Percentiles rank a stretch among this genome's conserved stretches.
These are phyloP conservation scores for Cercis canadensis DNA, from an alignment of 306 rosid genomes.

Conservation along the genomic window DNA sequence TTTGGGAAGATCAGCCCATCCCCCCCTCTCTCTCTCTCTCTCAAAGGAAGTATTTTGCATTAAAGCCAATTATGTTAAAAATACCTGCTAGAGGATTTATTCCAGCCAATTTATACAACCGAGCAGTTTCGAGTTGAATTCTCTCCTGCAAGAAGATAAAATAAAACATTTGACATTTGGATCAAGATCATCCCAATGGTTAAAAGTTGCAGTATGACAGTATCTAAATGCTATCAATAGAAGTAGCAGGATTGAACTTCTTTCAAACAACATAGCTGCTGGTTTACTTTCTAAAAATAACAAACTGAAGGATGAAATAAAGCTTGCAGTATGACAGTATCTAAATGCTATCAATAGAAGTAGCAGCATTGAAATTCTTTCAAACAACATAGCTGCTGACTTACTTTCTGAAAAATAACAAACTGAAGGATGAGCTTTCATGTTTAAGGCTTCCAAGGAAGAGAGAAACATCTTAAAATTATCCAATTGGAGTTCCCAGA, in stretches of 20 bases:
- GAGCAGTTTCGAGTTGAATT: slow-evolving; percentile 91
- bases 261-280: background rate
- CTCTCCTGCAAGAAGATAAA: slow-evolving; percentile 73
- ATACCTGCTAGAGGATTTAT: slow-evolving; percentile 98
- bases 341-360: slow-evolving; percentile 32
- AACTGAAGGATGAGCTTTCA: slow-evolving; percentile 7
- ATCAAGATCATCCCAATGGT: background rate
- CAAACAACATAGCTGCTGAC: background rate
- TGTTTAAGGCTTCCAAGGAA: slow-evolving; percentile 8
- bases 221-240: slow-evolving; percentile 24
- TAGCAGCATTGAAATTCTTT: background rate
- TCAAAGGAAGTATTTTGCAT: slow-evolving; percentile 21
- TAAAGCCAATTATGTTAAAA: slow-evolving; percentile 16
- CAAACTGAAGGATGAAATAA: slow-evolving; percentile 16
- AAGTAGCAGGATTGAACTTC: background rate
- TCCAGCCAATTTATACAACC: slow-evolving; percentile 87
- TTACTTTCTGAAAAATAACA: slow-evolving; percentile 3
- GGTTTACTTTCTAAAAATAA: slow-evolving; percentile 4
- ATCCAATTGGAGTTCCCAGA: slow-evolving; percentile 11
- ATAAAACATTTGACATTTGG: slow-evolving; percentile 32
- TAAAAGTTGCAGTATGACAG: background rate
- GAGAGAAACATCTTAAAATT: background rate
- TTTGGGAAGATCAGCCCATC: background rate
- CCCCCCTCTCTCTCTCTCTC: too few relatives aligned
- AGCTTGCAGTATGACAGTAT: background rate